Base-by-base conservation (phyloP, 2,329 filamentous ascomycete genomes). In the Alternaria hordeiaustralica region DNA sequence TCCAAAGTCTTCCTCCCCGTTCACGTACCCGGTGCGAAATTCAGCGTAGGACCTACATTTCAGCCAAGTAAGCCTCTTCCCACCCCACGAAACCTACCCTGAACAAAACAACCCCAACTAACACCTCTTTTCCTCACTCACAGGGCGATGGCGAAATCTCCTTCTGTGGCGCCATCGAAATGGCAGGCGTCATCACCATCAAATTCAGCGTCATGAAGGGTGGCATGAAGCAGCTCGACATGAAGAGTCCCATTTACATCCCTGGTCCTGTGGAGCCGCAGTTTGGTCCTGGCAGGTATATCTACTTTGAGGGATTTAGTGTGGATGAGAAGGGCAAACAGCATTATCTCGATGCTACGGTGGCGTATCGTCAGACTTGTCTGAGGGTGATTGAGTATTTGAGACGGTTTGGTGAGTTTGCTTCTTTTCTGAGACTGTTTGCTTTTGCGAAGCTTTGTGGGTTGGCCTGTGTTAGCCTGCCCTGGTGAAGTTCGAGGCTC, bases 11-110 rank as follows among this genome's bases (percentile, higher is more conserved):
- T 94, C 77, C 86, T 97, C 1, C 94, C 94, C 0, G 91, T 97
- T 0, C 94, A 97, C 73, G 92, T 97, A 5, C 81, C 86, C 0
- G 94, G 94, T 0, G 94, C 94, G 47, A 96, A 96, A 76, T 97
- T 97, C 80, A 92, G 88, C 46, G 94, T 97, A 0, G 94, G 94
- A 97, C 76, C 81, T 97, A 36, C 93, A 96, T 80, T 96, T 96
- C 80, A 90, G 88, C 5, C 92, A 96, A 21, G 49, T 51, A 51
- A 23, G 49, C 12, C 41, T 3, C 10, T 21, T n/a, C 10, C n/a
- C 7, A 36, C n/a, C 43, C 18, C 43, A 21, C 18, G 3, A 44
- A 44, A 12, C 8, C n/a, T 6, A n/a, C 1, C 36, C 8, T 41
- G 36, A 41, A 41, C 15, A 36, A 15, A 36, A 13, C n/a, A n/a